Evolutionary conservation across 768 basidiomycete species (phyloP).

Genomic region (Galerina marginata): DNA sequence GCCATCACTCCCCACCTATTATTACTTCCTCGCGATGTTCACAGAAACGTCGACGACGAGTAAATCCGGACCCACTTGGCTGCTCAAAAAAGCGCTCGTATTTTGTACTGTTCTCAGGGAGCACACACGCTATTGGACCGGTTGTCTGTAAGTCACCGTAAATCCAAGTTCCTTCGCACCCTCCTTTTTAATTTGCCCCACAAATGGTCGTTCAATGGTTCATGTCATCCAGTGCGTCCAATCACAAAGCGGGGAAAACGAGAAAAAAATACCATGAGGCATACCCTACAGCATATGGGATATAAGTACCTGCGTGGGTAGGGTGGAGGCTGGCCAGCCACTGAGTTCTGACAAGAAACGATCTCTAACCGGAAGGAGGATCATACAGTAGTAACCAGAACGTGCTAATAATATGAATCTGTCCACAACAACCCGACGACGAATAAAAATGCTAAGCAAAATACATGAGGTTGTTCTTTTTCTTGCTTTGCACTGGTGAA

Average conservation of each 20-base stretch:
- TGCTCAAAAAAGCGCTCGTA: conserved; percentile 4
- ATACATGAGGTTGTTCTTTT: conserved; percentile 98
- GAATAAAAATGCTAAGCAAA: conserved; percentile 63
- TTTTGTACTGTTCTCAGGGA: too few species aligned
- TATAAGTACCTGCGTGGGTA: background rate
- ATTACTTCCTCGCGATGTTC: background rate
- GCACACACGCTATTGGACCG: too few species aligned
- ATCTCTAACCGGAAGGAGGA: background rate
- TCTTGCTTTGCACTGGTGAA: conserved; percentile 92
- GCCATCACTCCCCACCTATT: conserved; percentile 10
- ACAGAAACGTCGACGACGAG: too few species aligned
- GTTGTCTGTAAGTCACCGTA: too few species aligned
- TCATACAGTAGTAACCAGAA: conserved; percentile 3
- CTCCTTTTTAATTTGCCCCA: too few species aligned
- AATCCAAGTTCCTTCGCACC: too few species aligned
- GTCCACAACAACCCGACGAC: background rate
- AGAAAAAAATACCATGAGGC: background rate
- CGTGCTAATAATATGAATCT: background rate
- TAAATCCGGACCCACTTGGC: too few species aligned
- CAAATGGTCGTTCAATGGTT: background rate
- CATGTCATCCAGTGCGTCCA: conserved; percentile 1
- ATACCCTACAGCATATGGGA: background rate
- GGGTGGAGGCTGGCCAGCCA: background rate
- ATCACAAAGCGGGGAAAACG: background rate
- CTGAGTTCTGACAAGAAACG: background rate